Base-by-base conservation (phyloP, 2,329 filamentous ascomycete species). In the Cladosporium halotolerans region DNA sequence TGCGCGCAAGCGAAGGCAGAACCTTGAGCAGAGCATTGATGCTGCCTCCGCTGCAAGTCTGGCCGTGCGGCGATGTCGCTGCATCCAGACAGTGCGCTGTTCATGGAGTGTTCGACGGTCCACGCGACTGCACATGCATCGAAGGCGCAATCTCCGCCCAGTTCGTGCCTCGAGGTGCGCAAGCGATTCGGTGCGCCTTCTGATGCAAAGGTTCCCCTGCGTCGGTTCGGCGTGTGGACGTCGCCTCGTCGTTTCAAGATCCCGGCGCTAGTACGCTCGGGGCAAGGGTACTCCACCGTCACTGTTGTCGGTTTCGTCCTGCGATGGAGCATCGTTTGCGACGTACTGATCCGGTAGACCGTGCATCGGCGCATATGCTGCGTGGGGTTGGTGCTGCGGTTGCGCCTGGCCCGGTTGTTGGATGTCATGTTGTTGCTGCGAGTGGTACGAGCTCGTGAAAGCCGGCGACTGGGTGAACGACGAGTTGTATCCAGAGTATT, bases 401-500 rank as follows among this genome's bases (percentile, higher is more conserved):
- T 33, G 47, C 38, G 36, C 2, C 16, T 50, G 47, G 33, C 47
- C n/a, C 10, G 38, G 32, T 31, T 43, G 47, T 13, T 50, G 47
- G 16, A 31, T 36, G 49, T 23, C 40, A 16, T 46, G 50, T 19
- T 41, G 2, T n/a, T 52, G 50, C 28, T 58, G 18, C 31, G 49
- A 42, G 52, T 56, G 36, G 46, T 55, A 53, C 52, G 55, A 41
- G 36, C 55, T 55, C 51, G 57, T 19, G 46, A 55, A 56, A 13
- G 48, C 36, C 4, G 54, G 54, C n/a, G 54, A 48, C 42, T 52
- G 50, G 9, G 60, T 46, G 32, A 61, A 63, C 3, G 57, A 57
- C 36, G 57, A 40, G 14, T 55, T 47, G 32, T 60, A 63, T 8
- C 48, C 50, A 14, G 54, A 50, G 28, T 65, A 66, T 38, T 63